Percentiles rank a stretch among this genome's conserved stretches.
phyloP scores from a whole-genome alignment of 78 protist species.

The Salpingoeca rosetta region DNA sequence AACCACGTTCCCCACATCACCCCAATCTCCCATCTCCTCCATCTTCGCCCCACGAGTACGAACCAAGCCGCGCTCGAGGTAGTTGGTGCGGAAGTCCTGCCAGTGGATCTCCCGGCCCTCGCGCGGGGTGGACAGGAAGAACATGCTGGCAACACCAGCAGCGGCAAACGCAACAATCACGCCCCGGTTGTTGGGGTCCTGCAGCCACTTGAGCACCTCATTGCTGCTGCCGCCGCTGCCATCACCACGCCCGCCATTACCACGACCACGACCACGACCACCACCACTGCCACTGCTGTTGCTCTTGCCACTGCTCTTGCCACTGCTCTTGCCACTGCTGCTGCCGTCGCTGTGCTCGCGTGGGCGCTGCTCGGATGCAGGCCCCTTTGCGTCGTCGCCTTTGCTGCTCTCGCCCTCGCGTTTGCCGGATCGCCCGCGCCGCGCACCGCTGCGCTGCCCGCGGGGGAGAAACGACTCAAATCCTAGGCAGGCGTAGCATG shows the following conservation, averaged over 20 bases:
- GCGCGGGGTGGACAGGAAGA: neutral
- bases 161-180: neutral
- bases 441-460: neutral
- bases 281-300: neutral
- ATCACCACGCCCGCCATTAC: too few species aligned
- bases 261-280: too few species aligned
- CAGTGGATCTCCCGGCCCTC: conserved; percentile 4
- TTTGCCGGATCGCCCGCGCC: neutral
- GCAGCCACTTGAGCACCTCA: neutral
- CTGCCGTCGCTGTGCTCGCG: neutral
- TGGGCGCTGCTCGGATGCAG: neutral
- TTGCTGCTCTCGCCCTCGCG: neutral
- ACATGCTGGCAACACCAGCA: neutral
- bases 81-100: neutral
- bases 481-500: too few species aligned
- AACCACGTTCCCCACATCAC: too few species aligned
- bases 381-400: neutral
- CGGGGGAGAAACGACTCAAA: neutral
- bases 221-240: neutral
- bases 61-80: conserved; percentile 18
- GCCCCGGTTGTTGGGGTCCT: neutral
- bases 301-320: neutral
- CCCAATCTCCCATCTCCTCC: too few species aligned
- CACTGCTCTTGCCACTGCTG: neutral
- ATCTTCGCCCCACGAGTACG: too few species aligned